Percentiles rank a stretch among this genome's conserved stretches.
These are phyloP conservation scores for Prunus yedoensis DNA, from an alignment of 331 rosid genomes.

Conservation along the genomic window DNA sequence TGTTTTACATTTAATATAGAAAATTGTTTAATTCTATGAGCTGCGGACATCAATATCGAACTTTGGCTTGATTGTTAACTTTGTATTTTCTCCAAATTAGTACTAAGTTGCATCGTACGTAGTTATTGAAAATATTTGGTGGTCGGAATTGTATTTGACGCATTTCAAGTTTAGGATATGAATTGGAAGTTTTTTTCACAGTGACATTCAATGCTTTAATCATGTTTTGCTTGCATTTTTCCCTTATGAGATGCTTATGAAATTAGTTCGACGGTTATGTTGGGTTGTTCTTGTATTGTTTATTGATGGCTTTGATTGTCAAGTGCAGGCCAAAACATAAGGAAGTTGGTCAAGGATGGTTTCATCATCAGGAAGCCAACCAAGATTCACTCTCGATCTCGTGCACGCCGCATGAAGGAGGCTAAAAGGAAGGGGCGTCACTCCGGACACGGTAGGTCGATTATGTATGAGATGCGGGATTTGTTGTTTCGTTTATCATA, in stretches of 20 bases:
- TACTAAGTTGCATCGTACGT: too few relatives aligned
- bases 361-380: slow-evolving; percentile 96
- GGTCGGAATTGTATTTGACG: too few relatives aligned
- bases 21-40: background rate
- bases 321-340: slow-evolving; percentile 76
- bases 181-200: too few relatives aligned
- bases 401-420: slow-evolving; percentile 92
- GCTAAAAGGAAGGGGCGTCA: slow-evolving; percentile 97
- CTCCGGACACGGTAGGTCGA: slow-evolving; percentile 77
- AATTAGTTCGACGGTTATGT: background rate
- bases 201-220: too few relatives aligned
- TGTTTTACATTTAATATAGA: background rate
- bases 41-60: background rate
- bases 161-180: background rate
- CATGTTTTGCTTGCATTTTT: background rate
- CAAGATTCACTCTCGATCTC: slow-evolving; percentile 94
- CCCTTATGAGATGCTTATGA: background rate
- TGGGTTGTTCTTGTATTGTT: background rate
- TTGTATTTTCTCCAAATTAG: background rate
- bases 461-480: background rate
- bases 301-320: background rate
- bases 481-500: background rate
- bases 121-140: too few relatives aligned
- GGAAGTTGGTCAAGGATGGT: slow-evolving; percentile 98
- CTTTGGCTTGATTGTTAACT: background rate